Evolutionary conservation across 208 protist species (phyloP), one percentile per base, ranked within the genome.

Genomic region (Wallacemonas collosoma): DNA sequence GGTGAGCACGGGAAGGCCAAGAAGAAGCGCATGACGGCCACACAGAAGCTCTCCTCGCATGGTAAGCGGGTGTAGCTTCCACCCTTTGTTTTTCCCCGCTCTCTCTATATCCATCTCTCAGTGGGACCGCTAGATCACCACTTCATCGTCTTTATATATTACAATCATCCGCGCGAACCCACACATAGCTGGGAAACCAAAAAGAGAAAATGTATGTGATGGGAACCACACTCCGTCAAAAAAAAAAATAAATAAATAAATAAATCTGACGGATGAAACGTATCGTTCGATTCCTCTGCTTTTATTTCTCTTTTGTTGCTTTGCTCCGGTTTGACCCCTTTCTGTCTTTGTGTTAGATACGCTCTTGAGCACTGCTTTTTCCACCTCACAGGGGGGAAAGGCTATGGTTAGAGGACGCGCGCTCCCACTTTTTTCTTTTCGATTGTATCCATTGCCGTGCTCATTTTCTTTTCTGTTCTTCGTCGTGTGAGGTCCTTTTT

Each of bases 361-460:
- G 14, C 26, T 15, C 53, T 58, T 58, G 11, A 36, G 11, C 26
- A 58, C 26, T 58, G 15, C 60, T 11, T 70, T 71, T 65, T 50
- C 40, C 40, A 15, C 53, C 53, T 58, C 53, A 53, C 15, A 53
- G 45, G 12, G 8, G 5, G 45, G 0, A 50, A 26, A 62, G 56
- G 56, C 35, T 62, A 11, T 43, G 1, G 38, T 62, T 44, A 43
- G 56, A 66, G 55, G n/a, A 60, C 45, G 64, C 6, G 53, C 55
- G 69, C 70, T 73, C 61, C 74, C 51, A 5, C 58, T 84, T 9
- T 68, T 51, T 68, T 55, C 63, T 58, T 9, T 61, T 57, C 66
- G 4, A 41, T n/a, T 11, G 56, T 47, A 15, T 26, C 15, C 3
- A 41, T 45, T 64, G 11, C 12, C 36, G 15, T 68, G 54, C 61